Evolutionary conservation across 306 rosid species (phyloP).

Genomic region (Trifolium subterraneum): DNA sequence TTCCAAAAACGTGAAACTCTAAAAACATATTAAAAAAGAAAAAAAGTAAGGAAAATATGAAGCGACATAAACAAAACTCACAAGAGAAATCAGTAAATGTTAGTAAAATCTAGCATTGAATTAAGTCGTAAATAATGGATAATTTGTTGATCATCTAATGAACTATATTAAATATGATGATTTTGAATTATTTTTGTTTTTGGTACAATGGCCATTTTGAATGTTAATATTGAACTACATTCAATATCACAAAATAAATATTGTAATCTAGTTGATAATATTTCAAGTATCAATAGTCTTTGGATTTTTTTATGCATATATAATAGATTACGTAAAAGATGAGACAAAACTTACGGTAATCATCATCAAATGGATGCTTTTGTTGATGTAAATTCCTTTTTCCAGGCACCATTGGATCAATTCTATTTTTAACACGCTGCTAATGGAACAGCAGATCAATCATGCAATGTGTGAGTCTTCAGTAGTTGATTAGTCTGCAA

Average conservation of each 20-base stretch:
- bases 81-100: background rate
- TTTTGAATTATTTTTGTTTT: background rate
- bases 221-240: too few species aligned
- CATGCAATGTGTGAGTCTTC: background rate
- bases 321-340: too few species aligned
- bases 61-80: background rate
- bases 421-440: constrained; percentile 33
- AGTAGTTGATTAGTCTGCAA: background rate
- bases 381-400: constrained; percentile 58
- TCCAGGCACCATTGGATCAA: constrained; percentile 32
- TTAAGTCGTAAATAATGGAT: background rate
- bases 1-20: too few species aligned
- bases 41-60: background rate
- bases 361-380: constrained; percentile 58
- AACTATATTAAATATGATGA: background rate
- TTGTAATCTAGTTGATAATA: too few species aligned
- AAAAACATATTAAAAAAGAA: too few species aligned
- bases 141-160: background rate
- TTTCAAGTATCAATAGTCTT: too few species aligned
- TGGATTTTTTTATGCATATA: too few species aligned
- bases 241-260: too few species aligned
- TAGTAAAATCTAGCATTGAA: background rate
- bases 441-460: constrained; percentile 30
- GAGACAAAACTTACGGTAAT: too few species aligned
- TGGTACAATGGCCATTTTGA: too few species aligned